Evolutionary conservation across 2,329 filamentous ascomycete species (phyloP), one percentile per base, ranked within the genome.

Genomic region (Gyromitra esculenta): DNA sequence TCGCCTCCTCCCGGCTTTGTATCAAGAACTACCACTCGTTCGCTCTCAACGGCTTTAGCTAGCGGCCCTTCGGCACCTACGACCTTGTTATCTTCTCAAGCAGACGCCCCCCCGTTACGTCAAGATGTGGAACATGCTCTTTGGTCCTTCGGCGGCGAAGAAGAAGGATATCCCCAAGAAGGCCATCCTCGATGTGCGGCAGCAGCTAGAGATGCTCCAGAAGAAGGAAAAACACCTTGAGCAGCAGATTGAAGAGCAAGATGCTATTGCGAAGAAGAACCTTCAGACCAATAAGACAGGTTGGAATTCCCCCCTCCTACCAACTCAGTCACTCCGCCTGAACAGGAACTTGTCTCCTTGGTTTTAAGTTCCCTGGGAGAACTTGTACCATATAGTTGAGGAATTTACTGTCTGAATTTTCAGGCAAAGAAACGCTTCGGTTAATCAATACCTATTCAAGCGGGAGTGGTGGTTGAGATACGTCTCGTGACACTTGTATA

Each of bases 101-200:
- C 41, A 70, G 39, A 64, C 41, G 15, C 43, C 21, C 21, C 25
- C n/a, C 65, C 72, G 56, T 64, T 52, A 62, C 48, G 64, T 73
- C 81, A 84, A 81, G 79, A 89, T 92, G 85, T 92, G 92, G 91
- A 90, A 91, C 86, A 97, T 94, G 93, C 97, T 97, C 84, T 94
- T 95, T 85, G 93, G 93, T 82, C 89, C 89, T 80, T 89, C 89
- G 82, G 90, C 91, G 81, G 91, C 94, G 86, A 93, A 93, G 88
- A 91, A 91, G 86, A 97, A 96, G 86, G 93, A 97, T 86, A 91
- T 90, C 77, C 93, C 96, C 74, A 99, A 99, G 88, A 96, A 97
- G 87, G 96, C 96, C 81, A 99, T 99, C 82, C 87, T 99, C 73
- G 89, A 89, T 77, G 86, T 99, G 82, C 90, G 96, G 81, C 89